A percentile compares a stretch with the other conserved stretches of the same genome.
Conservation (phyloP, 2,329 filamentous ascomycete species). For the Penicillium paneum region DNA sequence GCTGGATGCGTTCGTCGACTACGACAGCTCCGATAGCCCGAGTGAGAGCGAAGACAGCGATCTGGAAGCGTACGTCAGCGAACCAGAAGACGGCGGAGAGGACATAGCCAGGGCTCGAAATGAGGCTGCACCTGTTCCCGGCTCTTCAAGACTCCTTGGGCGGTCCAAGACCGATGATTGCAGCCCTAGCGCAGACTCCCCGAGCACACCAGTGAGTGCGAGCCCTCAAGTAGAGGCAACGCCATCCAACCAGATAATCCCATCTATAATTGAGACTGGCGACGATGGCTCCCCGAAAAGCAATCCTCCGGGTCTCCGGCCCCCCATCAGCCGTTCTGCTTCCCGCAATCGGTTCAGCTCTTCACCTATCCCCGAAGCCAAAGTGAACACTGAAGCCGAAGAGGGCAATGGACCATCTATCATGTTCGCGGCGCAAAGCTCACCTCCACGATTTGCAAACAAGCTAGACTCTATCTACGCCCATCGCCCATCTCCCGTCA, state of each 20-base stretch:
- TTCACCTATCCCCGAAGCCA: conserved; percentile 67
- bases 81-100: conserved; percentile 26
- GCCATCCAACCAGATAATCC: conserved; percentile 14
- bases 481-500: conserved; percentile 24
- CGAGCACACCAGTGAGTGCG: neutral
- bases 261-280: conserved; percentile 26
- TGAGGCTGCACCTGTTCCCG: conserved; percentile 1
- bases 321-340: conserved; percentile 28
- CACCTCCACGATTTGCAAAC: conserved; percentile 30
- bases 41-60: conserved; percentile 46
- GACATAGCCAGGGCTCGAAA: conserved; percentile 2
- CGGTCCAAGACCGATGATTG: conserved; percentile 14
- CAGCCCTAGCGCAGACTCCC: conserved; percentile 8
- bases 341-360: conserved; percentile 60
- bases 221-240: too few relatives aligned
- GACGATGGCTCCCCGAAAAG: conserved; percentile 25
- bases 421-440: conserved; percentile 62
- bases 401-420: conserved; percentile 68
- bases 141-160: conserved; percentile 1
- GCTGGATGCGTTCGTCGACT: conserved; percentile 58
- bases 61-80: conserved; percentile 41
- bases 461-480: conserved; percentile 40
- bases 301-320: conserved; percentile 20
- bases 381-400: conserved; percentile 54
- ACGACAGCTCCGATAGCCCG: conserved; percentile 46